Percentiles rank a stretch among this genome's conserved stretches.
Evolutionary conservation across 768 basidiomycete genomes (phyloP).

Genomic region (Russula dissimulans): DNA sequence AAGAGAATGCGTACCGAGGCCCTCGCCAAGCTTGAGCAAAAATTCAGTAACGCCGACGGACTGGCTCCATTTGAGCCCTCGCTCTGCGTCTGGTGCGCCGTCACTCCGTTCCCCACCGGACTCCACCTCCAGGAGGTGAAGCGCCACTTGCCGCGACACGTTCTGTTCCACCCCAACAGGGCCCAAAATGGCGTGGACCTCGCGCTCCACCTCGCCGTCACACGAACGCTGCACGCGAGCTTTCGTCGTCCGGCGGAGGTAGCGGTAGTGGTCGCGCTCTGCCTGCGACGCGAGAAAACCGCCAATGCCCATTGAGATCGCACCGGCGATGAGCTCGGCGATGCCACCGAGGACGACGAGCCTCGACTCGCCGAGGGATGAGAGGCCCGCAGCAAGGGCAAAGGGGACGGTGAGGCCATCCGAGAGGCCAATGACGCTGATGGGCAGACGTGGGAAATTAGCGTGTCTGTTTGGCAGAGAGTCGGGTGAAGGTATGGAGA

Average conservation of each 20-base stretch:
- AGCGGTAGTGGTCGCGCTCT: slow-evolving; percentile 91
- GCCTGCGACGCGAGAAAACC: slow-evolving; percentile 96
- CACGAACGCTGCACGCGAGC: slow-evolving; percentile 84
- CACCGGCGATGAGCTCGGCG: slow-evolving; percentile 93
- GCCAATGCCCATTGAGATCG: slow-evolving; percentile 97
- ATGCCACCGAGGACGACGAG: slow-evolving; percentile 93
- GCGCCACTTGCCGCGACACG: slow-evolving; percentile 70
- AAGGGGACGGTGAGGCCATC: slow-evolving; percentile 91
- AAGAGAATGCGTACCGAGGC: slow-evolving; percentile 51
- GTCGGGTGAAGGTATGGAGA: neutral
- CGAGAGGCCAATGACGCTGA: slow-evolving; percentile 79
- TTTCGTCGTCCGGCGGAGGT: slow-evolving; percentile 62
- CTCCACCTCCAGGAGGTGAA: slow-evolving; percentile 62
- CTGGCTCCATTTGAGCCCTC: slow-evolving; percentile 54
- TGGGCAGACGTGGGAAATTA: neutral
- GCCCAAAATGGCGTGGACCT: slow-evolving; percentile 80
- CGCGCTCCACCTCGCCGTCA: slow-evolving; percentile 92
- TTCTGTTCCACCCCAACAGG: slow-evolving; percentile 84
- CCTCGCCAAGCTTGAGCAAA: slow-evolving; percentile 92
- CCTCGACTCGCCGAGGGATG: slow-evolving; percentile 78
- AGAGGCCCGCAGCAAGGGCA: slow-evolving; percentile 81
- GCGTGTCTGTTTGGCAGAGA: neutral
- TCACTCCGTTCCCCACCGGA: slow-evolving; percentile 20
- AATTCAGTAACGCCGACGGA: slow-evolving; percentile 88
- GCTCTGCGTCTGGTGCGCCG: slow-evolving; percentile 39